Evolutionary conservation across 2,329 filamentous ascomycete species (phyloP), one percentile per base, ranked within the genome.

Genomic region (Trichoderma arundinaceum): DNA sequence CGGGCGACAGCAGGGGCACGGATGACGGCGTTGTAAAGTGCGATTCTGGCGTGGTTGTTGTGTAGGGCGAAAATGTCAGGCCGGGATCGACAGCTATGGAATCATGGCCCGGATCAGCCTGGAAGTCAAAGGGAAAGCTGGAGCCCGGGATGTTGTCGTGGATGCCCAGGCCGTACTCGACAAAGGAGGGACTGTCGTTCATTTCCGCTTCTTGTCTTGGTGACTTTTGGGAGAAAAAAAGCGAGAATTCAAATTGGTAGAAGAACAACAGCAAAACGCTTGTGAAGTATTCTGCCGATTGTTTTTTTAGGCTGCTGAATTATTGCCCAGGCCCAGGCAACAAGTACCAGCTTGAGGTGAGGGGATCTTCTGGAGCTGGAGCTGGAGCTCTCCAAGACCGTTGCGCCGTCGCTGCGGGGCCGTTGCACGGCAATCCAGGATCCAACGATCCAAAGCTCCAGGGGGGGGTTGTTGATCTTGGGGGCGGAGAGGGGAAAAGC

Each of bases 331-430:
- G n/a, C n/a, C n/a, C n/a, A n/a, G n/a, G n/a, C n/a, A n/a, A n/a
- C n/a, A n/a, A n/a, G n/a, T n/a, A n/a, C n/a, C 22, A 52, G 58
- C 46, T 61, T 28, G n/a, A n/a, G 46, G 35, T 44, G 62, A 58
- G 62, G n/a, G n/a, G n/a, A n/a, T n/a, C n/a, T n/a, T n/a, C n/a
- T n/a, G 43, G 44, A 39, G 33, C 32, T 19, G 15, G 19, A 7
- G 10, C n/a, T 54, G 41, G 51, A 65, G 62, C 62, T 65, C 39
- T 54, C 52, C 43, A 51, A 46, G 51, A 28, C 53, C 35, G 53
- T 56, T n/a, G 51, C 51, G 54, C 39, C 54, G 61, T 46, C 43
- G 51, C 17, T 48, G 62, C 62, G 62, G 62, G 62, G 62, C 62
- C 62, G 62, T 65, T 52, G 52, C 35, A 52, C 62, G 53, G 52